Evolutionary conservation across 2,329 filamentous ascomycete genomes (phyloP), one percentile per base, ranked within the genome.

Genomic region (Claviceps pazoutovae): DNA sequence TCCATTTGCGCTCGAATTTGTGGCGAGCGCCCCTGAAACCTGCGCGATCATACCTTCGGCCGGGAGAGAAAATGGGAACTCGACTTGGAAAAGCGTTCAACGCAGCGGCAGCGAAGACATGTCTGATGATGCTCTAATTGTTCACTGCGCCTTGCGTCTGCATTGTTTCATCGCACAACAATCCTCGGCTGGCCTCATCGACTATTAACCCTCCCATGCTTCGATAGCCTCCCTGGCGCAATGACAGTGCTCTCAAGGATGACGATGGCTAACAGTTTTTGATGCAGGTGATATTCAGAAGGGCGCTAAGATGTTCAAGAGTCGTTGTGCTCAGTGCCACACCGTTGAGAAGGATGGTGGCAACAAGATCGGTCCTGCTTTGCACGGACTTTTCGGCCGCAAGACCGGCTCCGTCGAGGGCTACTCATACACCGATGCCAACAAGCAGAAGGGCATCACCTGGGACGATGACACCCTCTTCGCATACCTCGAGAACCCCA

Each of bases 221-320:
- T n/a, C n/a, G 23, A 21, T n/a, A n/a, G 14, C 30, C 11, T n/a
- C 21, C 19, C 34, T 36, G 23, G 26, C 8, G 21, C 14, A 14
- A 17, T n/a, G 17, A 16, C 8, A 14, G 2, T 34, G 17, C 37
- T 30, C 8, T 30, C 8, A 11, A 14, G 5, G 23, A 51, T 19
- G 21, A 48, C 23, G 19, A 21, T 19, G 26, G 30, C 50, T 52
- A 13, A 52, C 38, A 17, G 5, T 6, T 49, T 6, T 14, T 5
- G 14, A 7, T n/a, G 37, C 49, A 95, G 90, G 89, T 79, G 89
- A 96, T 74, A 67, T 78, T 67, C 89, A 90, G 79, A 96, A 96
- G 86, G 91, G 91, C 81, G 91, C 89, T 74, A 87, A 84, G 79
- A 88, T 97, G 70, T 97, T 97, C 88, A 95, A 96, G 83, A 97